phyloP scores from a whole-genome alignment of 352 stramenopile species.

The Phytophthora multivora region DNA sequence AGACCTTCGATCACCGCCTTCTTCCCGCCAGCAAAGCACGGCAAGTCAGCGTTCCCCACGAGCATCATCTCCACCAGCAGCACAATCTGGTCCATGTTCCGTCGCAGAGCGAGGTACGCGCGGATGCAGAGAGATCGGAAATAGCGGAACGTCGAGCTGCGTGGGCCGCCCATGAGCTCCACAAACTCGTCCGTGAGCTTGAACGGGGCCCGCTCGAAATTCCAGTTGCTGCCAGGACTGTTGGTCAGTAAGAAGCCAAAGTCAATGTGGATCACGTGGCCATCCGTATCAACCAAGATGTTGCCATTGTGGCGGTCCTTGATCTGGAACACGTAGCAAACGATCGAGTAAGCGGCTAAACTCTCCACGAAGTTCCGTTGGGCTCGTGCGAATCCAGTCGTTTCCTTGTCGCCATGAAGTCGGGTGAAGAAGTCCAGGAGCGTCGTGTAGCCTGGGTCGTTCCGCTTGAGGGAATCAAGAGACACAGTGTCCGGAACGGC shows the following conservation, averaged over 20 bases:
- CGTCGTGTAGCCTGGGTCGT: slow-evolving; percentile 78
- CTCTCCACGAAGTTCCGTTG: slow-evolving; percentile 91
- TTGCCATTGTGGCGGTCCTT: slow-evolving; percentile 99
- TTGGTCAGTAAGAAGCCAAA: slow-evolving; percentile 99
- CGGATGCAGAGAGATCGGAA: slow-evolving; percentile 97
- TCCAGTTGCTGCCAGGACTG: slow-evolving; percentile 93
- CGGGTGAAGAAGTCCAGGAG: slow-evolving; percentile 94
- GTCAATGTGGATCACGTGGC: slow-evolving; percentile 99
- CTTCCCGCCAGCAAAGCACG: slow-evolving; percentile 88
- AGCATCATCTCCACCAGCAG: slow-evolving; percentile 97
- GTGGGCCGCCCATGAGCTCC: slow-evolving; percentile 93
- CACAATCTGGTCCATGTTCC: slow-evolving; percentile 95
- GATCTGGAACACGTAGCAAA: slow-evolving; percentile 98
- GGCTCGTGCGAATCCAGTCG: slow-evolving; percentile 73
- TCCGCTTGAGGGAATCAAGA: slow-evolving; percentile 97
- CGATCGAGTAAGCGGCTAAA: slow-evolving; percentile 97
- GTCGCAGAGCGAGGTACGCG: slow-evolving; percentile 93
- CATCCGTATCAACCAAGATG: slow-evolving; percentile 97
- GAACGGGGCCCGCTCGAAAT: slow-evolving; percentile 97
- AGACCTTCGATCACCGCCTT: slow-evolving; percentile 79
- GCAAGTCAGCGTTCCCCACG: slow-evolving; percentile 82
- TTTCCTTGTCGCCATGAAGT: slow-evolving; percentile 89
- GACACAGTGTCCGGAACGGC: slow-evolving; percentile 96
- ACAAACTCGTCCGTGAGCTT: slow-evolving; percentile 98
- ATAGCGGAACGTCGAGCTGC: slow-evolving; percentile 92